phyloP scores from a whole-genome alignment of 2,329 filamentous ascomycete genomes.

The Ceratocystis huliohia region DNA sequence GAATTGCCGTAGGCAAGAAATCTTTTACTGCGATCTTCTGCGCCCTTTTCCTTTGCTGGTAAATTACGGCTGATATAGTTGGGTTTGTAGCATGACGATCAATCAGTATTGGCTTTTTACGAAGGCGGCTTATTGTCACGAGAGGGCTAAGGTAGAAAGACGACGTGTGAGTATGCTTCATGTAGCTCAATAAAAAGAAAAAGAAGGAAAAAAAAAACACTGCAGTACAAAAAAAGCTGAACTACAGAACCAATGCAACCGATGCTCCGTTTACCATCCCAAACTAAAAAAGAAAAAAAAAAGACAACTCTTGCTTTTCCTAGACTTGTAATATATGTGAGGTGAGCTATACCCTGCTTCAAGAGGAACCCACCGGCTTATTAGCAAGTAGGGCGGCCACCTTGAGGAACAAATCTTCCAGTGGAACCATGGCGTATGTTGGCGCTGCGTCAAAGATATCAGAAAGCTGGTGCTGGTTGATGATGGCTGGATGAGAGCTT shows the following conservation, averaged over 20 bases:
- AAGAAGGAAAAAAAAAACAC: neutral
- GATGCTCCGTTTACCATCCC: constrained; percentile 16
- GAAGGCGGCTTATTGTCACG: no score
- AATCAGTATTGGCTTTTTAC: no score
- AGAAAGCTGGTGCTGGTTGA: constrained; percentile 55
- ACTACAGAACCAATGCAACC: constrained; percentile 13
- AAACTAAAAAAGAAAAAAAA: constrained; percentile 11
- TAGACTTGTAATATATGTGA: constrained; percentile 5
- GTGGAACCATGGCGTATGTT: constrained; percentile 55
- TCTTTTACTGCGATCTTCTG: no score
- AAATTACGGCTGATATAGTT: no score
- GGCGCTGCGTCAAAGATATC: constrained; percentile 58
- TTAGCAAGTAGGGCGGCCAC: constrained; percentile 42
- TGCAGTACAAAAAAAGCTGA: constrained; percentile 1
- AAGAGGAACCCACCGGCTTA: constrained; percentile 13
- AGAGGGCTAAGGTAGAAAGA: neutral
- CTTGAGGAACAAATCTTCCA: constrained; percentile 64
- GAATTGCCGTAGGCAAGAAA: no score
- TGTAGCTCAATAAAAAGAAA: constrained; percentile 12
- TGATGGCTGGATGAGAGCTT: constrained; percentile 45
- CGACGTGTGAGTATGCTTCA: constrained; percentile 1
- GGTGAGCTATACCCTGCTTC: no score
- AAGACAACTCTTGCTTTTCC: constrained; percentile 11
- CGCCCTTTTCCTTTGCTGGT: no score
- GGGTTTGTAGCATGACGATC: no score